A percentile compares a stretch with the other conserved stretches of the same genome.
Evolutionary conservation across 805 yeast genomes (phyloP).

Genomic region (Metschnikowia reukaufii): DNA sequence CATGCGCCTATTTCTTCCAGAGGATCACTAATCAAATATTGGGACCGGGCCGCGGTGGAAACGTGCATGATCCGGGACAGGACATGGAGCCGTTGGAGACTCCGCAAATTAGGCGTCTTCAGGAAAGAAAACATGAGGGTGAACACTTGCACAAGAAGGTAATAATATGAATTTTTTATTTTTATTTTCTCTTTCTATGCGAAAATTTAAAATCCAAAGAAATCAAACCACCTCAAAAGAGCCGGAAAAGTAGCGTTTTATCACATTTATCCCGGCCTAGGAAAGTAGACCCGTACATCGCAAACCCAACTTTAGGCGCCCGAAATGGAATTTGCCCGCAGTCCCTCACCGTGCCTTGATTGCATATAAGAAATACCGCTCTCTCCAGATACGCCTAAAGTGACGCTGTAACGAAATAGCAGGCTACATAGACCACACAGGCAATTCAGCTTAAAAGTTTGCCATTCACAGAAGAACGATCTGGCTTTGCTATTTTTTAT

Average conservation of each 20-base stretch:
- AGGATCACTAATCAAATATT: neutral
- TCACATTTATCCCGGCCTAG: too few species aligned
- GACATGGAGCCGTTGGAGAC: neutral
- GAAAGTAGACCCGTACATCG: neutral
- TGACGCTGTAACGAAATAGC: slow-evolving; percentile 2
- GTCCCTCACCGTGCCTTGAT: too few species aligned
- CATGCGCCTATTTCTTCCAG: neutral
- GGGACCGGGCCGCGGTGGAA: neutral
- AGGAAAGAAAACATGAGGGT: too few species aligned
- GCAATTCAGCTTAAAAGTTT: neutral
- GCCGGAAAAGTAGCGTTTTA: too few species aligned
- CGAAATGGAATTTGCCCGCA: neutral
- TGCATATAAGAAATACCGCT: neutral
- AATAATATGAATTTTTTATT: too few species aligned
- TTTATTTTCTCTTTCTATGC: too few species aligned
- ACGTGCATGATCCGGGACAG: neutral
- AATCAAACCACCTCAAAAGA: too few species aligned
- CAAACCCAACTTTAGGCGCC: neutral
- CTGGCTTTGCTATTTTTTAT: neutral
- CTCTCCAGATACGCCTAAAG: neutral
- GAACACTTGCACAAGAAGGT: neutral
- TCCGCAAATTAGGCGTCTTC: neutral
- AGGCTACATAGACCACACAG: slow-evolving; percentile 1
- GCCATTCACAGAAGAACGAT: neutral
- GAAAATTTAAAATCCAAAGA: too few species aligned